Percentiles rank a stretch among this genome's conserved stretches.
Evolutionary conservation across 192 early-diverging fungal genomes (phyloP).

Genomic region (Linnemannia elongata): DNA sequence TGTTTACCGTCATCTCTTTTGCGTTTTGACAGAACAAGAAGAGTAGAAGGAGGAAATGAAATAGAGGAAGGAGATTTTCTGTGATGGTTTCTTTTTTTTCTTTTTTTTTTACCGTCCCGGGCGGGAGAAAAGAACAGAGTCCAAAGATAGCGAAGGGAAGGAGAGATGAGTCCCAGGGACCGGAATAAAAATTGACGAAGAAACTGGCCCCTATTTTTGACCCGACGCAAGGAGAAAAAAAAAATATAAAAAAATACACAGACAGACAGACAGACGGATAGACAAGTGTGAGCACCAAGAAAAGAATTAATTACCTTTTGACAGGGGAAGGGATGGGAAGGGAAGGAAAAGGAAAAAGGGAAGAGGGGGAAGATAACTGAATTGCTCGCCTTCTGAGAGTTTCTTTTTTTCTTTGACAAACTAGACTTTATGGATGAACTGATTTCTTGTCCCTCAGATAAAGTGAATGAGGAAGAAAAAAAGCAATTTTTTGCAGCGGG

Average conservation of each 20-base stretch:
- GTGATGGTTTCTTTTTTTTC: not conserved
- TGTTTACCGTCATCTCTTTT: not conserved
- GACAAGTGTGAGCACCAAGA: too few relatives aligned
- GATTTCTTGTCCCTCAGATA: too few relatives aligned
- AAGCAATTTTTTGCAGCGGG: too few relatives aligned
- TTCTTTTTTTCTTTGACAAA: too few relatives aligned
- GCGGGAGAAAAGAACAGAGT: not conserved
- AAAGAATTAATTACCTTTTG: too few relatives aligned
- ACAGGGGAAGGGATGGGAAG: too few relatives aligned
- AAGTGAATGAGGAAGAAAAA: too few relatives aligned
- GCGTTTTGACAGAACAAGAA: not conserved
- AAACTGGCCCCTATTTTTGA: constrained; percentile 1
- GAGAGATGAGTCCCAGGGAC: not conserved
- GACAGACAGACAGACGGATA: too few relatives aligned
- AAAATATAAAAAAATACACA: not conserved
- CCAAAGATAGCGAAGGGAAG: constrained; percentile 11
- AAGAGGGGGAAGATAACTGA: not conserved
- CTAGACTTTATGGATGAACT: too few relatives aligned
- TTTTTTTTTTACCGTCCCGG: not conserved
- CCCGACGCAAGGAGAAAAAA: not conserved
- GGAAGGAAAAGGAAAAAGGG: not conserved
- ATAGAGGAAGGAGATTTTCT: not conserved
- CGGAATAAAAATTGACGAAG: not conserved
- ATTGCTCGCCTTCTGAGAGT: not conserved
- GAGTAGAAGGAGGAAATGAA: not conserved